A percentile compares a stretch with the other conserved stretches of the same genome.
Evolutionary conservation across 1,284 basidiomycete genomes (phyloP).

Genomic region (Lignosus rhinocerotis): DNA sequence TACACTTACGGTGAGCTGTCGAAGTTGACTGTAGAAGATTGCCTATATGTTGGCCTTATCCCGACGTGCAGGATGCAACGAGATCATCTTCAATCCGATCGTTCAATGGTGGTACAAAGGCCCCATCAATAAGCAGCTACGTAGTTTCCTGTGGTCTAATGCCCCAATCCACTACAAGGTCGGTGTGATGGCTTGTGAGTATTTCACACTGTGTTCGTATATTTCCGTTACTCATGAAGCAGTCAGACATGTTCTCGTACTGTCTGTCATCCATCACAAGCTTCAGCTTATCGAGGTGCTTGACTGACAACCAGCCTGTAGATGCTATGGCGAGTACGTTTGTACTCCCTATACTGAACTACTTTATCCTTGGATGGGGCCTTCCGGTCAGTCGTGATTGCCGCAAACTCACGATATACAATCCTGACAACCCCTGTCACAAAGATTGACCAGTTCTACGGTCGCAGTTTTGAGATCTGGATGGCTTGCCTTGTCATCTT

Average conservation of each 20-base stretch:
- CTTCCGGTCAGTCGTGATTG: constrained; percentile 43
- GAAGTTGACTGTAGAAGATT: constrained; percentile 6
- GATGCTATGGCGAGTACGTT: constrained; percentile 76
- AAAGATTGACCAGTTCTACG: constrained; percentile 61
- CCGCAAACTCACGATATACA: too few species aligned
- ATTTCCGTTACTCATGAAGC: constrained; percentile 14
- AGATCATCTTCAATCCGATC: constrained; percentile 79
- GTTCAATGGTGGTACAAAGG: constrained; percentile 71
- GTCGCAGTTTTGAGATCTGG: constrained; percentile 76
- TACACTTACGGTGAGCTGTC: constrained; percentile 71
- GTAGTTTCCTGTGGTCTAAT: constrained; percentile 73
- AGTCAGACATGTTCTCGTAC: constrained; percentile 83
- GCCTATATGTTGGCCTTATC: neutral
- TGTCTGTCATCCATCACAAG: constrained; percentile 40
- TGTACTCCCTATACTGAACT: constrained; percentile 68
- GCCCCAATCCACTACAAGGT: constrained; percentile 86
- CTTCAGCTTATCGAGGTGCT: neutral
- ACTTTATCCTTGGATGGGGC: constrained; percentile 61
- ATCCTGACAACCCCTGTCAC: neutral
- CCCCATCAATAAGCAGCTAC: constrained; percentile 77
- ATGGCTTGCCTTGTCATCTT: constrained; percentile 78
- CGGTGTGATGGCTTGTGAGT: constrained; percentile 74
- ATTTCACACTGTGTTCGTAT: constrained; percentile 28
- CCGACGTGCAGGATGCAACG: constrained; percentile 52
- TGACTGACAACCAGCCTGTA: constrained; percentile 24